Percentiles rank a stretch among this genome's conserved stretches.
These are phyloP conservation scores for Jatropha podagrica DNA, from an alignment of 441 rosid species.

Conservation along the genomic window DNA sequence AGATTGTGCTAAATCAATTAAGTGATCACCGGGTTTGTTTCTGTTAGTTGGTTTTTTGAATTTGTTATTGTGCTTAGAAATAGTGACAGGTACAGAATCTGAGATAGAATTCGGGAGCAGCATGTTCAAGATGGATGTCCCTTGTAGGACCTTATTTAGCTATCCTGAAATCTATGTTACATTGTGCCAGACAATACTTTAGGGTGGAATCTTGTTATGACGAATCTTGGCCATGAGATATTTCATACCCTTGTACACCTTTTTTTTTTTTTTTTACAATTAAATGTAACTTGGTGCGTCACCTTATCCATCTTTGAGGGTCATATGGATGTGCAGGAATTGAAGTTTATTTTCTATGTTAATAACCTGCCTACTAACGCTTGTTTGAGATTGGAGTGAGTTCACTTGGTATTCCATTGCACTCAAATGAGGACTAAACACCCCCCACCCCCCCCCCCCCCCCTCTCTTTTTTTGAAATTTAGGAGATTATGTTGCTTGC, in stretches of 20 bases:
- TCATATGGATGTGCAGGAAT: not conserved
- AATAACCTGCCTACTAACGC: not conserved
- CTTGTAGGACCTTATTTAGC: not conserved
- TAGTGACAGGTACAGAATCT: not conserved
- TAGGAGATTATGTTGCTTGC: not conserved
- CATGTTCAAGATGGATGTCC: not conserved
- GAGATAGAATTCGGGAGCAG: not conserved
- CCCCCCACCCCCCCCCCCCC: too few relatives aligned
- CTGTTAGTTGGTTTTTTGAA: not conserved
- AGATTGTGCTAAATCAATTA: not conserved
- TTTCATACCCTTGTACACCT: not conserved
- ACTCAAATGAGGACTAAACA: not conserved
- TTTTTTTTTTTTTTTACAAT: not conserved
- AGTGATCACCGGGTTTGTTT: not conserved
- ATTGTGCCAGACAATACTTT: not conserved
- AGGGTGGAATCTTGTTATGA: not conserved
- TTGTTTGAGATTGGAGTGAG: not conserved
- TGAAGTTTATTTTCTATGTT: slow-evolving; percentile 2
- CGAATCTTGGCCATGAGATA: not conserved
- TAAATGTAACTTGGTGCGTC: not conserved
- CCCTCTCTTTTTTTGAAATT: not conserved
- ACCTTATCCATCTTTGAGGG: not conserved
- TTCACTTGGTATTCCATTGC: not conserved
- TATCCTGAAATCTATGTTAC: not conserved
- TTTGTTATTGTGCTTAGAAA: not conserved